A percentile compares a stretch with the other conserved stretches of the same genome.
Conservation (phyloP, 352 stramenopile species). For the Globisporangium irregulare region DNA sequence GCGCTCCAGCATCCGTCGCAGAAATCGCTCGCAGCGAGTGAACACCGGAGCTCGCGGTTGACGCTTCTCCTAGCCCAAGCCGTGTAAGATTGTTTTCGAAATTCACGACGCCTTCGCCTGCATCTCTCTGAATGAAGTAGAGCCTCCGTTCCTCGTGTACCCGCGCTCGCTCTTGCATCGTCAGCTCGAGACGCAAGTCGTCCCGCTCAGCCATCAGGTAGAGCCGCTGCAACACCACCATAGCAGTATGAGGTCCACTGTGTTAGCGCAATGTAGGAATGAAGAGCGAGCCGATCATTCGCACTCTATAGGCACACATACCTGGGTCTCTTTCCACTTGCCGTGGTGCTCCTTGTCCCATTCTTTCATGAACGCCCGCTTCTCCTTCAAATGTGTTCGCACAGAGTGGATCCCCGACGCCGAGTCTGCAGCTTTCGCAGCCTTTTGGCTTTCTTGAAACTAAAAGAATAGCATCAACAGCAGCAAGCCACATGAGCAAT, state of each 20-base stretch:
- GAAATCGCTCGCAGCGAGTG: conserved; percentile 37
- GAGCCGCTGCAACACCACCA: conserved; percentile 19
- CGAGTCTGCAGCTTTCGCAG: conserved; percentile 20
- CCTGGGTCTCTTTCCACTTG: conserved; percentile 60
- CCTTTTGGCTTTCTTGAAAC: conserved; percentile 30
- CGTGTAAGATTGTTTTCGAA: conserved; percentile 72
- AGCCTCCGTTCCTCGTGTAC: conserved; percentile 29
- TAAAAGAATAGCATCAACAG: conserved; percentile 6
- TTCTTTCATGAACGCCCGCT: conserved; percentile 53
- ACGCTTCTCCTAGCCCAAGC: conserved; percentile 34
- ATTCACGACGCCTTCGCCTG: conserved; percentile 33
- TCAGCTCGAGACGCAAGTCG: conserved; percentile 60
- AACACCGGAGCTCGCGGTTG: conserved; percentile 16
- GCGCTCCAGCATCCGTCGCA: conserved; percentile 30
- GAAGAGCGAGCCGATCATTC: neutral
- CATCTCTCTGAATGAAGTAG: conserved; percentile 34
- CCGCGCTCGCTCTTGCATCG: conserved; percentile 42
- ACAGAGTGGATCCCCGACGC: conserved; percentile 26
- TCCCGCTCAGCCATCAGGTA: conserved; percentile 38
- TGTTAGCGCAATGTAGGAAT: neutral
- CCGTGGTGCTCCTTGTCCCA: conserved; percentile 53
- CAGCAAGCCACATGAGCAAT: neutral
- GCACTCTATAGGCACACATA: conserved; percentile 11
- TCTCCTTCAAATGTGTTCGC: conserved; percentile 54
- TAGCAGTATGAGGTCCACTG: neutral